Evolutionary conservation across 495 filamentous ascomycete genomes (phyloP).

Genomic region (Amorphotheca resinae): DNA sequence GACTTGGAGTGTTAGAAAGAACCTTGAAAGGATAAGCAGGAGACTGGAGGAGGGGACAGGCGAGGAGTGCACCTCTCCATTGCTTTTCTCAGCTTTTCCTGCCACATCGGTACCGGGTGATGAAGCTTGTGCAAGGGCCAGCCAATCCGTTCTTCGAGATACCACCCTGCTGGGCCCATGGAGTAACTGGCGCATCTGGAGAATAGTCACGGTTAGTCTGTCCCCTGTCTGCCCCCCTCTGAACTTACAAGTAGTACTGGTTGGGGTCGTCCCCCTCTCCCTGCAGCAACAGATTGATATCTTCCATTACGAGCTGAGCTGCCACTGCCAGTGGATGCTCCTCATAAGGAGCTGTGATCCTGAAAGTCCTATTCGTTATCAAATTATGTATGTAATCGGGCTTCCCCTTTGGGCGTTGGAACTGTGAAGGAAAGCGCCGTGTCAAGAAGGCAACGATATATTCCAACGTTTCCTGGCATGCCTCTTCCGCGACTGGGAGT

Average conservation of each 20-base stretch:
- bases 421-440: slow-evolving; percentile 32
- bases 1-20: slow-evolving; percentile 8
- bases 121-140: slow-evolving; percentile 40
- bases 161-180: slow-evolving; percentile 43
- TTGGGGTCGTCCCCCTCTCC: slow-evolving; percentile 30
- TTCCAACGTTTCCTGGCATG: slow-evolving; percentile 38
- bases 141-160: slow-evolving; percentile 39
- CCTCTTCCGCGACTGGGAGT: slow-evolving; percentile 34
- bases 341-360: slow-evolving; percentile 21
- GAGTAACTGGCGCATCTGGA: slow-evolving; percentile 39
- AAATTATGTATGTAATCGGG: slow-evolving; percentile 30
- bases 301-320: slow-evolving; percentile 42
- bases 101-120: slow-evolving; percentile 39
- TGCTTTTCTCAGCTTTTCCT: slow-evolving; percentile 36
- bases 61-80: slow-evolving; percentile 36
- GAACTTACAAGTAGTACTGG: slow-evolving; percentile 30
- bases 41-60: neutral
- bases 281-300: slow-evolving; percentile 40
- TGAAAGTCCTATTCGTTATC: slow-evolving; percentile 37
- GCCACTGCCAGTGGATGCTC: slow-evolving; percentile 37
- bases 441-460: slow-evolving; percentile 38
- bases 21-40: slow-evolving; percentile 2
- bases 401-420: slow-evolving; percentile 24
- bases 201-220: neutral
- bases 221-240: neutral